Percentiles rank a stretch among this genome's conserved stretches.
phyloP scores from a whole-genome alignment of 2,329 filamentous ascomycete genomes.

The Phialophora expanda region DNA sequence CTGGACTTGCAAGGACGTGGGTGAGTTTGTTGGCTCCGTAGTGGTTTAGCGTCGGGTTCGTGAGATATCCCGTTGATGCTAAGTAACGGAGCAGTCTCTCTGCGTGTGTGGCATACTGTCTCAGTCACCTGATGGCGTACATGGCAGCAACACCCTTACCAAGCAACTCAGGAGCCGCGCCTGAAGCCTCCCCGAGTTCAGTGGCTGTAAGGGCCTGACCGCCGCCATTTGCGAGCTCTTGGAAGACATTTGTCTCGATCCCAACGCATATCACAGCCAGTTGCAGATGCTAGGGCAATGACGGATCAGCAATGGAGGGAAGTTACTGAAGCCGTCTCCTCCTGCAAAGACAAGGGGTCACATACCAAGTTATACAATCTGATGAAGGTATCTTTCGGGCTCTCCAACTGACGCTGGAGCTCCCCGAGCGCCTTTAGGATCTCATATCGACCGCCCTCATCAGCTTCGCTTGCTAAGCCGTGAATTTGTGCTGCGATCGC shows the following conservation, averaged over 20 bases:
- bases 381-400: constrained; percentile 28
- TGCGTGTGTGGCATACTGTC: not conserved
- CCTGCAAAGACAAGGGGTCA: no score
- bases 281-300: constrained; percentile 32
- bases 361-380: constrained; percentile 34
- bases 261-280: constrained; percentile 32
- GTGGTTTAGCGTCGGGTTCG: constrained; percentile 25
- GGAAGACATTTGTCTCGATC: constrained; percentile 38
- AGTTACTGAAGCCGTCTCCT: no score
- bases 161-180: constrained; percentile 32
- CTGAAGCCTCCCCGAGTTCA: constrained; percentile 27
- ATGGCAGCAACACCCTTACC: constrained; percentile 18
- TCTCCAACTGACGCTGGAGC: constrained; percentile 37
- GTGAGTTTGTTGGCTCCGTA: constrained; percentile 39
- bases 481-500: constrained; percentile 31
- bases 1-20: constrained; percentile 31
- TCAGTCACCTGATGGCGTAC: not conserved
- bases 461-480: constrained; percentile 32
- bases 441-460: constrained; percentile 35
- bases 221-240: constrained; percentile 17
- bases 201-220: constrained; percentile 28
- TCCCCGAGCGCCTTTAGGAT: constrained; percentile 37
- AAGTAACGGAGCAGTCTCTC: constrained; percentile 41
- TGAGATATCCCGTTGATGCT: constrained; percentile 34
- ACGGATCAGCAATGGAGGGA: not conserved